These are phyloP conservation scores for Kluyveromyces lactis DNA, from an alignment of 805 yeast genomes.

Conservation along the genomic window DNA sequence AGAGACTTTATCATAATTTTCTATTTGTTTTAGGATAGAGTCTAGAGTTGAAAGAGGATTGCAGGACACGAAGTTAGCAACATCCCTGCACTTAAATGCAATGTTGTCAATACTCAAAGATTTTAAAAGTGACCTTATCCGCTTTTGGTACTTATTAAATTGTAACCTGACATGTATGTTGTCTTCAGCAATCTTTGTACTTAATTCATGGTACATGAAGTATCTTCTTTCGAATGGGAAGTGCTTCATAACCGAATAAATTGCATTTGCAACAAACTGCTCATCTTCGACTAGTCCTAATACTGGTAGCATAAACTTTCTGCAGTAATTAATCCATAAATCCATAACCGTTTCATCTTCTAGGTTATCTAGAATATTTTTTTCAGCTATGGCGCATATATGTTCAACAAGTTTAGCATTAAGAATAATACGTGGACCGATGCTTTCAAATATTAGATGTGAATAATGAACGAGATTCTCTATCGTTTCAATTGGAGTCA, in stretches of 20 bases:
- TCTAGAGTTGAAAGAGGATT: slow-evolving; percentile 75
- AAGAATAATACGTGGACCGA: slow-evolving; percentile 47
- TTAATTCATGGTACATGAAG: slow-evolving; percentile 73
- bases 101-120: slow-evolving; percentile 77
- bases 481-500: slow-evolving; percentile 32
- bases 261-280: slow-evolving; percentile 51
- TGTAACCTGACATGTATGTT: slow-evolving; percentile 49
- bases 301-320: slow-evolving; percentile 61
- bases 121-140: slow-evolving; percentile 70
- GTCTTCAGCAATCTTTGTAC: slow-evolving; percentile 47
- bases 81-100: slow-evolving; percentile 57
- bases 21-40: slow-evolving; percentile 71
- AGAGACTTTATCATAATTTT: slow-evolving; percentile 83
- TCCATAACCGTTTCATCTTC: slow-evolving; percentile 15
- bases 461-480: slow-evolving; percentile 43
- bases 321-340: slow-evolving; percentile 51
- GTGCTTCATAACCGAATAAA: slow-evolving; percentile 43
- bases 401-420: slow-evolving; percentile 43
- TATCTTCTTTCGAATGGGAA: slow-evolving; percentile 60
- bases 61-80: slow-evolving; percentile 62
- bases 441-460: slow-evolving; percentile 41
- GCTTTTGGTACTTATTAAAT: slow-evolving; percentile 61
- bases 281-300: slow-evolving; percentile 46
- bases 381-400: slow-evolving; percentile 50
- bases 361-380: slow-evolving; percentile 26